These are phyloP conservation scores for Sphaerulina musiva DNA, from an alignment of 2,329 filamentous ascomycete genomes.

Conservation along the genomic window DNA sequence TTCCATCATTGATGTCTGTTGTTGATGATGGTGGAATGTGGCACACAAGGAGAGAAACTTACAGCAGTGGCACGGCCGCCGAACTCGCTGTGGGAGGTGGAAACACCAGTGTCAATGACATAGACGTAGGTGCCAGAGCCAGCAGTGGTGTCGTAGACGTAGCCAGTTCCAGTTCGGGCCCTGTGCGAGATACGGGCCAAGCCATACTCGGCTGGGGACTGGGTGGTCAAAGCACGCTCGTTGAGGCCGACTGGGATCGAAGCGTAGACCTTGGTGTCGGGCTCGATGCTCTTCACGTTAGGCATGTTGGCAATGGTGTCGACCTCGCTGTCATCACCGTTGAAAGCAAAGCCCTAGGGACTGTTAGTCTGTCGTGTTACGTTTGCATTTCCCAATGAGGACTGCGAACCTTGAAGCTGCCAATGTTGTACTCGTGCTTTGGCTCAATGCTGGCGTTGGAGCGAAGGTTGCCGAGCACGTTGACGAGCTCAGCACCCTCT, in stretches of 20 bases:
- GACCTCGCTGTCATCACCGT: slow-evolving; percentile 32
- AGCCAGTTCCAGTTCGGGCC: slow-evolving; percentile 21
- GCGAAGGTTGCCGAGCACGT: slow-evolving; percentile 12
- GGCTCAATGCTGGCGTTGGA: slow-evolving; percentile 17
- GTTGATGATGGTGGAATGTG: too few species aligned
- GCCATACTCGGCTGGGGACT: slow-evolving; percentile 21
- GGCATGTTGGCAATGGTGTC: slow-evolving; percentile 24
- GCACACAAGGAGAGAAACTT: too few species aligned
- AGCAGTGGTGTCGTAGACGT: slow-evolving; percentile 19
- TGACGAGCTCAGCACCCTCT: slow-evolving; percentile 9
- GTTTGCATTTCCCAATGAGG: not conserved
- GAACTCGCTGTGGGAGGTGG: slow-evolving; percentile 27
- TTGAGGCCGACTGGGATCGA: slow-evolving; percentile 20
- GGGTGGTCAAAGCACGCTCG: slow-evolving; percentile 15
- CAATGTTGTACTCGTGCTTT: slow-evolving; percentile 14
- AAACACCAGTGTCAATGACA: slow-evolving; percentile 28
- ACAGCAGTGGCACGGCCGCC: slow-evolving; percentile 23
- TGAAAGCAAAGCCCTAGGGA: slow-evolving; percentile 37
- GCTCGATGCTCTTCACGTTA: slow-evolving; percentile 37
- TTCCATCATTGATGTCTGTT: too few species aligned
- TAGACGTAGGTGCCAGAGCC: slow-evolving; percentile 17
- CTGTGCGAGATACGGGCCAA: slow-evolving; percentile 22
- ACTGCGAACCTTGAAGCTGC: slow-evolving; percentile 1
- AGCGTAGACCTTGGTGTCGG: slow-evolving; percentile 35
- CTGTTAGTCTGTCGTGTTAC: slow-evolving; percentile 24